Evolutionary conservation across 129 eudicot species (phyloP).

Genomic region (Chrysanthemum makinoi): DNA sequence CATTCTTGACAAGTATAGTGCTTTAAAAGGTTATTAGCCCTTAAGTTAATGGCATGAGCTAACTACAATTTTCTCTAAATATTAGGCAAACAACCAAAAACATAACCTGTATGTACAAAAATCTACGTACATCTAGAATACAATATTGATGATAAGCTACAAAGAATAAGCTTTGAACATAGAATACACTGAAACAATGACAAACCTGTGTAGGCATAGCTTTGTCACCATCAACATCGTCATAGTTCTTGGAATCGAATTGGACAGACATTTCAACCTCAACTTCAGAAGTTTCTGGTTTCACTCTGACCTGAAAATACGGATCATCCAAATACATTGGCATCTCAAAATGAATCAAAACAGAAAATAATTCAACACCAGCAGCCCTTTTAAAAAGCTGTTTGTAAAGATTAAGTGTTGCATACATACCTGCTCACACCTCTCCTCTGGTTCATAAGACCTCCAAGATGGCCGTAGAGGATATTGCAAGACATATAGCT

Average conservation of each 20-base stretch:
- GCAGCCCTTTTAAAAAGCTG: neutral
- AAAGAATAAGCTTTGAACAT: neutral
- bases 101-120: neutral
- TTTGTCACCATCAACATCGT: conserved; percentile 37
- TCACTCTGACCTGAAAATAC: conserved; percentile 70
- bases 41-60: too few relatives aligned
- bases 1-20: too few relatives aligned
- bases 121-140: neutral
- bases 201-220: conserved; percentile 72
- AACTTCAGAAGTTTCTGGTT: conserved; percentile 51
- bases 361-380: neutral
- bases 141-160: neutral
- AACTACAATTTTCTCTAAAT: too few relatives aligned
- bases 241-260: conserved; percentile 61
- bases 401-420: neutral
- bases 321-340: conserved; percentile 15
- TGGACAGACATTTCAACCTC: conserved; percentile 71
- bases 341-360: conserved; percentile 10
- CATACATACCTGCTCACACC: conserved; percentile 62
- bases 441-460: conserved; percentile 78
- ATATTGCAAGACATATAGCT: conserved; percentile 76
- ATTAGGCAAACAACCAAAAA: neutral
- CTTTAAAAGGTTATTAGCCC: too few relatives aligned
- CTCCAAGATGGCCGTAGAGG: conserved; percentile 83
- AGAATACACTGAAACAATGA: neutral